Base-by-base conservation (phyloP, 805 yeast genomes). In the Kregervanrija delftensis region DNA sequence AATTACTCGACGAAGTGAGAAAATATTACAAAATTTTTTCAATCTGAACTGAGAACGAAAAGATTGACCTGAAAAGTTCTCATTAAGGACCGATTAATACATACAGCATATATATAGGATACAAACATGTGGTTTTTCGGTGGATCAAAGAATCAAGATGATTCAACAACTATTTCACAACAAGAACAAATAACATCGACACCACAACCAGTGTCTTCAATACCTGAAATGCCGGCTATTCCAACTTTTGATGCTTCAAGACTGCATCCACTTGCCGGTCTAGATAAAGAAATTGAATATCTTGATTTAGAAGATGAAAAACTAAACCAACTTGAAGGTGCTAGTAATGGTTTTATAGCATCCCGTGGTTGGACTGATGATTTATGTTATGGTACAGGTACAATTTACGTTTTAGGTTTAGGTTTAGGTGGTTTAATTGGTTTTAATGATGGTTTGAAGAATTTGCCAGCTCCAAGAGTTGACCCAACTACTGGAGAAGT, bases 311-410 rank as follows among this genome's bases (percentile, higher is more conserved):
- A 91, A 57, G 90, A 83, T 49, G 96, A 89, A 53, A 78, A 74
- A 55, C 69, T 89, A 49, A 76, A 80, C 39, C 66, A 76, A n/a
- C 65, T 86, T 57, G 95, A 88, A 58, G 96, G 96, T 35, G 79
- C 95, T 1, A 58, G 62, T 13, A 88, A 86, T 60, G 95, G 96
- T 47, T 63, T 91, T 47, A 76, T 93, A 51, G 96, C 99, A 28
- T 85, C 95, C n/a, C 82, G 97, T 69, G 96, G 95, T 56, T 93
- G 96, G 95, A 77, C 89, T 12, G 99, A 93, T 65, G 98, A 93
- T 69, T 74, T 93, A 52, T 89, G 97, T 76, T 93, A 93, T 66
- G 99, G 99, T 55, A 85, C 98, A 10, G 99, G 99, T 66, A 81
- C 96, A 6, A 88, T 89, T 42, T 93, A 93, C 63, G 73, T 93